Percentiles rank a stretch among this genome's conserved stretches.
These are phyloP conservation scores for Quercus suber DNA, from an alignment of 306 rosid species.

Conservation along the genomic window DNA sequence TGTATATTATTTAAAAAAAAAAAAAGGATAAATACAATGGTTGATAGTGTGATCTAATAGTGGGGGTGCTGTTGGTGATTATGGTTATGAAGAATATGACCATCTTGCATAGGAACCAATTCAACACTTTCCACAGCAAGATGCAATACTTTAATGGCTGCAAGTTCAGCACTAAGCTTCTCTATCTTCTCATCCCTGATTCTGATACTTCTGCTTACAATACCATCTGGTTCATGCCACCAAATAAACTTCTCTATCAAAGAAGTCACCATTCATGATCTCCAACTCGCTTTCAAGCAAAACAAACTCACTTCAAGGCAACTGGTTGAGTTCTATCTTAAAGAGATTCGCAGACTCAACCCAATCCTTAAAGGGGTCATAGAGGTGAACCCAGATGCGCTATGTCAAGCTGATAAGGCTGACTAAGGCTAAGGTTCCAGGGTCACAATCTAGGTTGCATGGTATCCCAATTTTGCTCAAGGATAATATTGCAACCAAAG, in stretches of 20 bases:
- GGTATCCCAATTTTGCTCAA: constrained; percentile 67
- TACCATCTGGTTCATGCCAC: background rate
- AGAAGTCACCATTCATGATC: constrained; percentile 52
- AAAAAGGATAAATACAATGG: too few species aligned
- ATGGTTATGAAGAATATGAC: too few species aligned
- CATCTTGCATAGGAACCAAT: too few species aligned
- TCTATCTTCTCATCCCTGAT: background rate
- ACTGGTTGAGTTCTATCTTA: constrained; percentile 56
- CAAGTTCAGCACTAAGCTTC: background rate
- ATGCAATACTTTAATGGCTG: constrained; percentile 18
- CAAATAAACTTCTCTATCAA: constrained; percentile 20
- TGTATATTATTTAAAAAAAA: too few species aligned
- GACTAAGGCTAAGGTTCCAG: constrained; percentile 14
- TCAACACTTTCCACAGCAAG: too few species aligned
- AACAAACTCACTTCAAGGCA: constrained; percentile 52
- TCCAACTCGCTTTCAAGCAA: constrained; percentile 48
- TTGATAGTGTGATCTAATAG: too few species aligned
- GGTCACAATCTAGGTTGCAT: constrained; percentile 34
- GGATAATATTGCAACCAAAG: constrained; percentile 68
- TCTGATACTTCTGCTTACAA: background rate
- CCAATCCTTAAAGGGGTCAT: constrained; percentile 40
- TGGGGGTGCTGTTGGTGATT: too few species aligned
- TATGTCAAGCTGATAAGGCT: constrained; percentile 45
- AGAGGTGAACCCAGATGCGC: constrained; percentile 66
- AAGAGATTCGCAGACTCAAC: constrained; percentile 37